Base-by-base conservation (phyloP, 371 early-diverging fungal genomes). In the Mucor irregularis region DNA sequence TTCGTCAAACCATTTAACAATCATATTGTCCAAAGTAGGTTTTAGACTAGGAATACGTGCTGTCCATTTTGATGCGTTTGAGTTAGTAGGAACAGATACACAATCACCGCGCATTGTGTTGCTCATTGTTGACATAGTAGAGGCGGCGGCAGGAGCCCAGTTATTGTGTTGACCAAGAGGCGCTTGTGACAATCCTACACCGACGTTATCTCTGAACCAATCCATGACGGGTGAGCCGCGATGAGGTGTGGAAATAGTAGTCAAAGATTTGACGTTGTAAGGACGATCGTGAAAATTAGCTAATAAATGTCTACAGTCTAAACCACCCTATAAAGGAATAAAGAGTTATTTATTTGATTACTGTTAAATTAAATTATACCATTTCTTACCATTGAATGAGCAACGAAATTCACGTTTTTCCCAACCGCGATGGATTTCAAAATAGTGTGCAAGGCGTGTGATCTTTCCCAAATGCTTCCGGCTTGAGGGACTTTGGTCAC, bases 221-320 rank as follows among this genome's bases (percentile, higher is more conserved):
- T 94, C 94, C 93, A 94, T 94, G 66, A 95, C 87, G 24, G 90
- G 85, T 37, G 85, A 84, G 2, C 96, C 96, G 24, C 92, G 83
- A 70, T 96, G 96, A 17, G 96, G 96, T 7, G 96, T 94, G 11
- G 88, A 89, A n/a, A 96, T 79, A 1, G 95, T 94, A 0, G 95
- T 93, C 28, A 96, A 65, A 4, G 93, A 89, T 33, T 73, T 73
- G 5, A 95, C 87, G 7, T 69, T 43, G 56, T 88, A 93, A 30
- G 74, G 64, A 30, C 78, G 74, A 37, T 86, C 74, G 2, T 75
- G 75, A 19, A 93, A 69, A 66, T 92, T 91, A 7, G 91, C 73
- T 40, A 93, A 83, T 45, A 96, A 73, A 71, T 91, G 92, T 47
- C 95, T 83, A 33, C 89, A 87, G 68, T 96, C 95, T 25, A 95